Conservation (phyloP, 495 filamentous ascomycete genomes). For the Aspergillus campestris region DNA sequence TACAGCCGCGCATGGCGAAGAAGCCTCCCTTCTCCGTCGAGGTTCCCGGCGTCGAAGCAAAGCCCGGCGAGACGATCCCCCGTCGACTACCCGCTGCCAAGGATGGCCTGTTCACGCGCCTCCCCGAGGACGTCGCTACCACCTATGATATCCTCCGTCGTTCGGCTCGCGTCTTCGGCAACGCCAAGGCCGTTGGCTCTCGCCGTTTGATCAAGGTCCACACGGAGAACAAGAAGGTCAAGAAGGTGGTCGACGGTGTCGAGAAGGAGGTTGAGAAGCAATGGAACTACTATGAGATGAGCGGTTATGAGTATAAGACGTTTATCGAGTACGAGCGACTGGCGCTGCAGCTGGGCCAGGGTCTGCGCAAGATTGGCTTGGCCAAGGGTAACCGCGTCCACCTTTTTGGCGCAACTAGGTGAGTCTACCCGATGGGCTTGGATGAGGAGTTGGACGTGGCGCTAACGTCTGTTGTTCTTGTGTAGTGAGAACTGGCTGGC, state of each 20-base stretch:
- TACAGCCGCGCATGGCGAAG: conserved; percentile 55
- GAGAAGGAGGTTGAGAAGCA: conserved; percentile 88
- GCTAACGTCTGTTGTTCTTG: conserved; percentile 2
- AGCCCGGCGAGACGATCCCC: conserved; percentile 85
- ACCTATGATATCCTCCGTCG: conserved; percentile 77
- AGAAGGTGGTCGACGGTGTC: conserved; percentile 88
- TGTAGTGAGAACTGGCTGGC: conserved; percentile 66
- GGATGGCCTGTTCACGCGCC: conserved; percentile 57
- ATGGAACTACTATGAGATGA: conserved; percentile 94
- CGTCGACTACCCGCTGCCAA: conserved; percentile 67
- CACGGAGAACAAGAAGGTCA: conserved; percentile 90
- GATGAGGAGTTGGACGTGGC: not conserved
- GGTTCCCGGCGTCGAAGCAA: conserved; percentile 58
- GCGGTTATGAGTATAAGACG: conserved; percentile 74
- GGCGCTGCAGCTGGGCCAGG: conserved; percentile 63
- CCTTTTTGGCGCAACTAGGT: conserved; percentile 83
- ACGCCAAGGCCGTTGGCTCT: conserved; percentile 75
- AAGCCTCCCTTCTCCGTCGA: conserved; percentile 69
- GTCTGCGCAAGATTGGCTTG: conserved; percentile 73
- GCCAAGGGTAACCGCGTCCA: conserved; percentile 66
- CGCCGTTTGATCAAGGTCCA: conserved; percentile 78
- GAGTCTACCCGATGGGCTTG: conserved; percentile 2
- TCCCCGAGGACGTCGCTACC: conserved; percentile 67
- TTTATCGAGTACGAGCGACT: conserved; percentile 84
- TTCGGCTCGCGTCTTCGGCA: conserved; percentile 75